Base-by-base conservation (phyloP, 257 asterid genomes). In the Orobanche coerulescens region DNA sequence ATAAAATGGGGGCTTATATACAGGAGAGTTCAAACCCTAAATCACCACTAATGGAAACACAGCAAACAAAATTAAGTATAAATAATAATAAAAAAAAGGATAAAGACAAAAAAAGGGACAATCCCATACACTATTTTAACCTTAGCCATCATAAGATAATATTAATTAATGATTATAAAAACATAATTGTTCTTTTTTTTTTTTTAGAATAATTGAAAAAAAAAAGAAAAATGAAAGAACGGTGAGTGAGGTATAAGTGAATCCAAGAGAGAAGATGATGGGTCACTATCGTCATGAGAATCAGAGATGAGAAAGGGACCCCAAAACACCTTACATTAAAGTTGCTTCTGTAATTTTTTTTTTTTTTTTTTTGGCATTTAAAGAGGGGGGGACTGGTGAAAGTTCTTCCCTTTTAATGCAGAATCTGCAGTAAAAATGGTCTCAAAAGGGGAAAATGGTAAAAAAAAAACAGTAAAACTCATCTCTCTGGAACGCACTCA, bases 261-360 rank as follows among this genome's bases (percentile, higher is more conserved):
- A 61, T 66, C 54, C 55, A 63, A 57, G 73, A 49, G 63, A 65
- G 73, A 20, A 70, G 73, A 69, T 48, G 84, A 76, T 4, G 75
- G 65, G 85, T 82, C 88, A 30, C 76, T 82, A 49, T 82, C 82
- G 68, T 66, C 85, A 70, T 82, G 84, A 79, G 83, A 82, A 72
- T 82, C 88, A 76, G 80, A 65, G 63, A 76, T 64, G 77, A 65
- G 85, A 79, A 69, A 82, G 79, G 64, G 88, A 79, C 79, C 55
- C 19, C 4, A 44, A 43, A 39, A 60, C 61, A 71, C 43, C 20
- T 28, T 54, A 31, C 62, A 51, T 54, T 57, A 12, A 30, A 30
- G 61, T 19, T 19, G 61, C 30, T 54, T 47, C 61, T 31, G 30
- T 40, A 16, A 1, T 36, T 0, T 6, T 36, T 36, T 36, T 6